A percentile compares a stretch with the other conserved stretches of the same genome.
Conservation (phyloP, 371 early-diverging fungal species). For the Vairimorpha necatrix region DNA sequence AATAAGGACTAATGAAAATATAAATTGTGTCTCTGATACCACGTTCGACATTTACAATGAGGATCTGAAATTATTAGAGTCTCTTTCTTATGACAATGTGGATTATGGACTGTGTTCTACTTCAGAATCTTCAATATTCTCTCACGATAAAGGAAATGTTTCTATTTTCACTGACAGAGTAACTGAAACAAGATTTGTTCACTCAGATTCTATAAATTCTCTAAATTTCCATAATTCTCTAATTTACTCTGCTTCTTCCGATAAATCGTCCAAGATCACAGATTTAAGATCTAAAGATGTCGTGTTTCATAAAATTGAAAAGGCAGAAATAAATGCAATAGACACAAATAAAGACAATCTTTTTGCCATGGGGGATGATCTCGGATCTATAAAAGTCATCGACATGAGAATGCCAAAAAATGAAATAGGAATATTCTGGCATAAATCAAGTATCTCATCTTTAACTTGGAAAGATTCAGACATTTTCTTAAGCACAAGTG, state of each 20-base stretch:
- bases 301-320: conserved; percentile 1
- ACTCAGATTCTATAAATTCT: conserved; percentile 42
- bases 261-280: conserved; percentile 32
- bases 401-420: conserved; percentile 44
- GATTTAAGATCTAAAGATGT: conserved; percentile 41
- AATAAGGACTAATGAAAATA: conserved; percentile 33
- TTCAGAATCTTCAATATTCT: conserved; percentile 5
- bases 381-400: conserved; percentile 49
- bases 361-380: conserved; percentile 60
- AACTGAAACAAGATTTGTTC: conserved; percentile 14
- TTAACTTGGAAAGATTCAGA: conserved; percentile 54
- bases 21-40: conserved; percentile 41
- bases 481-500: conserved; percentile 53
- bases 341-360: conserved; percentile 55
- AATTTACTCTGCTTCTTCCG: conserved; percentile 44
- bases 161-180: conserved; percentile 13
- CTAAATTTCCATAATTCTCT: conserved; percentile 9
- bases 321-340: conserved; percentile 59
- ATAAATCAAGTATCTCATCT: conserved; percentile 55
- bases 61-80: conserved; percentile 25
- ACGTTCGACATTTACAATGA: conserved; percentile 29
- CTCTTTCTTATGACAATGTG: conserved; percentile 4
- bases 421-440: conserved; percentile 54
- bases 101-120: conserved; percentile 46
- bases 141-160: conserved; percentile 21